phyloP scores from a whole-genome alignment of 169 alveolate species.

The Plasmodium billcollinsi region DNA sequence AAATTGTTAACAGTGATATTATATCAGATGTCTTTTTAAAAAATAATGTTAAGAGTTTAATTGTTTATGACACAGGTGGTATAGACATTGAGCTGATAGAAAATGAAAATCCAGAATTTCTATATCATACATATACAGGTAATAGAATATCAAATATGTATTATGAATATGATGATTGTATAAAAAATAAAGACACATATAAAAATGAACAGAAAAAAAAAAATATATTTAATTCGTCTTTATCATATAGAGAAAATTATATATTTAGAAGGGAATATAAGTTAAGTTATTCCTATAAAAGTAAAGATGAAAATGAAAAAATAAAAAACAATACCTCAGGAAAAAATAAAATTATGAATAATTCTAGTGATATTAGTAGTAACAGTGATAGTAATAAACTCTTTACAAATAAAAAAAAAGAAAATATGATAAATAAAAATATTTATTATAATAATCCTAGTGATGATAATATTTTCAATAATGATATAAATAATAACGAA shows the following conservation, averaged over 20 bases:
- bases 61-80: constrained; percentile 72
- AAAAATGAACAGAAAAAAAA: constrained; percentile 12
- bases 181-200: constrained; percentile 18
- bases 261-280: not conserved
- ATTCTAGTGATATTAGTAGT: too few species aligned
- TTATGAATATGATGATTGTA: constrained; percentile 61
- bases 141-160: constrained; percentile 62
- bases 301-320: too few species aligned
- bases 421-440: too few species aligned
- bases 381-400: too few species aligned
- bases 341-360: too few species aligned
- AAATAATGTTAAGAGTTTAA: constrained; percentile 45
- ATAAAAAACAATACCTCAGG: too few species aligned
- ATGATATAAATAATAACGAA: not conserved
- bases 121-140: constrained; percentile 73
- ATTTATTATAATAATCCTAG: too few species aligned
- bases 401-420: too few species aligned
- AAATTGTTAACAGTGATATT: constrained; percentile 43
- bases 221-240: constrained; percentile 25
- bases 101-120: constrained; percentile 68
- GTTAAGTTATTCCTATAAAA: too few species aligned
- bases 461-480: too few species aligned
- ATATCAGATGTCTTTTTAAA: constrained; percentile 69
- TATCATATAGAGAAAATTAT: constrained; percentile 12
- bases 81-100: constrained; percentile 68